phyloP scores from a whole-genome alignment of 495 filamentous ascomycete species.

The Talaromyces borbonicus region DNA sequence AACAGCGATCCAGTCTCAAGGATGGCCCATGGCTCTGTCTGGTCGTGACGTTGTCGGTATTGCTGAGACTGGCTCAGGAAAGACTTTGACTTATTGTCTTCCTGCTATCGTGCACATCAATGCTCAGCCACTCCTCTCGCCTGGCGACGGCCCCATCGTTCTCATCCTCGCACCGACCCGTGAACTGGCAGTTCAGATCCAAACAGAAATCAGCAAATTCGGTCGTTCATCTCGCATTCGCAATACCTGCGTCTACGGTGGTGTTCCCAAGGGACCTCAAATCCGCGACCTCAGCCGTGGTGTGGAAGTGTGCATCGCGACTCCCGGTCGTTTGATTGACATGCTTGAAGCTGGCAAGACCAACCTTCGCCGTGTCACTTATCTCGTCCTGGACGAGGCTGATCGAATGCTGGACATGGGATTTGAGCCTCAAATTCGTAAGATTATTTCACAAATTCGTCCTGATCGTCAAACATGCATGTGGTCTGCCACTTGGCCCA shows the following conservation, averaged over 20 bases:
- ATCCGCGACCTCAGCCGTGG: slow-evolving; percentile 90
- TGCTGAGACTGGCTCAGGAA: slow-evolving; percentile 97
- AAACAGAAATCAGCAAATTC: slow-evolving; percentile 99
- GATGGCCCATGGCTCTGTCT: slow-evolving; percentile 98
- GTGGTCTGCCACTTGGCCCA: slow-evolving; percentile 99
- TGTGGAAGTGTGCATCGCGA: slow-evolving; percentile 97
- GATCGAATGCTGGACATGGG: slow-evolving; percentile 99
- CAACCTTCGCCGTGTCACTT: slow-evolving; percentile 96
- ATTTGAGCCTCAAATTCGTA: slow-evolving; percentile 99
- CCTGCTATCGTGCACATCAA: slow-evolving; percentile 99
- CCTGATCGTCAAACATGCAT: slow-evolving; percentile 99
- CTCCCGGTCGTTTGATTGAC: slow-evolving; percentile 93
- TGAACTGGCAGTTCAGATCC: slow-evolving; percentile 96
- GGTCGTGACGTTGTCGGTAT: slow-evolving; percentile 99
- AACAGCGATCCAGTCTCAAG: slow-evolving; percentile 94
- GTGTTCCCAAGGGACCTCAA: slow-evolving; percentile 93
- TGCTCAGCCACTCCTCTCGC: slow-evolving; percentile 93
- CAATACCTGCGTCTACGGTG: slow-evolving; percentile 98
- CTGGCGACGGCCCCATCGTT: slow-evolving; percentile 94
- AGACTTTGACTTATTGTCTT: slow-evolving; percentile 97
- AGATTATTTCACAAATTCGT: slow-evolving; percentile 95
- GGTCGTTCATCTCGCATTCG: slow-evolving; percentile 96
- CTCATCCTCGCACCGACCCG: slow-evolving; percentile 91
- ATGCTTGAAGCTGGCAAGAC: slow-evolving; percentile 97
- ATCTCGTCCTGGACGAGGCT: slow-evolving; percentile 95